phyloP scores from a whole-genome alignment of 169 alveolate genomes.

The Theileria luwenshuni region DNA sequence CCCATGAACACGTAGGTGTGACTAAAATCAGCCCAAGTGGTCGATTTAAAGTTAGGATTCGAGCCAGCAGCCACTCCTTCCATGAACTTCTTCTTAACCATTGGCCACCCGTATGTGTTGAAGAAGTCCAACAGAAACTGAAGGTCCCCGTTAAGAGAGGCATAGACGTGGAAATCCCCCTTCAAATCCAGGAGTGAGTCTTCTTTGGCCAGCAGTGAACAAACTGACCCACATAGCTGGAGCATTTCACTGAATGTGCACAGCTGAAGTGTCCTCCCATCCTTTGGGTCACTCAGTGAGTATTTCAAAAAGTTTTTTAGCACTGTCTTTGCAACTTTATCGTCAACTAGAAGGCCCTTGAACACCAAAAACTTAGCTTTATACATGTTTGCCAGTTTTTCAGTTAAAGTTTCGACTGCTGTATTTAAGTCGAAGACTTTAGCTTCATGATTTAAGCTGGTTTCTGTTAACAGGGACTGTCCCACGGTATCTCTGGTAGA shows the following conservation, averaged over 20 bases:
- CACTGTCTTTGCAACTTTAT: constrained; percentile 61
- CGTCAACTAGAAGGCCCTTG: constrained; percentile 48
- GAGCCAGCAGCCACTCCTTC: constrained; percentile 3
- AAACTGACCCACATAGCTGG: constrained; percentile 69
- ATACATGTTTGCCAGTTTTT: constrained; percentile 31
- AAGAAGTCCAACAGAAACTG: constrained; percentile 63
- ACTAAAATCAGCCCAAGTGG: constrained; percentile 14
- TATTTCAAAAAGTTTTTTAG: constrained; percentile 53
- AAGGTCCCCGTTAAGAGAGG: constrained; percentile 69
- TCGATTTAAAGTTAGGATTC: constrained; percentile 33
- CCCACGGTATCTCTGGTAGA: too few relatives aligned
- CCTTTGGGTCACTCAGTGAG: constrained; percentile 22
- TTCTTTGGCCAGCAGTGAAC: constrained; percentile 63
- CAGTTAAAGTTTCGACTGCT: neutral
- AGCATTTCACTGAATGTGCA: constrained; percentile 72
- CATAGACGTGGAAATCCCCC: constrained; percentile 67
- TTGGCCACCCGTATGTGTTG: constrained; percentile 76
- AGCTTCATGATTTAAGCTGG: too few relatives aligned
- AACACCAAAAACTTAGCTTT: constrained; percentile 41
- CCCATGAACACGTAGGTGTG: constrained; percentile 37
- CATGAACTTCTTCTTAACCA: constrained; percentile 39
- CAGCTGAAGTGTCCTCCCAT: constrained; percentile 33
- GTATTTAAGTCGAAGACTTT: too few relatives aligned
- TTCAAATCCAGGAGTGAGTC: constrained; percentile 45
- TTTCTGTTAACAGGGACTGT: too few relatives aligned